Evolutionary conservation across 768 basidiomycete genomes (phyloP).

Genomic region (Suillus americanus): DNA sequence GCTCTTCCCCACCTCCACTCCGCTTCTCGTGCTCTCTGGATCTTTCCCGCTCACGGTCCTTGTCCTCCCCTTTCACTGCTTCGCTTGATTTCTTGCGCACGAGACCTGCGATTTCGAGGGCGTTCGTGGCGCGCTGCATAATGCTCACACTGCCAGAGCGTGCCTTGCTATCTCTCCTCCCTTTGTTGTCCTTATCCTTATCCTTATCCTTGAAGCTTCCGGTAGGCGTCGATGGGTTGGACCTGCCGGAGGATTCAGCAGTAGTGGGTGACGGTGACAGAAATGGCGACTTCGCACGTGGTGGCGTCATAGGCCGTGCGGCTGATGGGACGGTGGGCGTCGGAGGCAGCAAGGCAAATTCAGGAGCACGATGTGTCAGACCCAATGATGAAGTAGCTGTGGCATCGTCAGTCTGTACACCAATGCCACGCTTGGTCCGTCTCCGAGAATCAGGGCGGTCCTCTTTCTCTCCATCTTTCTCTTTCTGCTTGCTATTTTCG

Average conservation of each 20-base stretch:
- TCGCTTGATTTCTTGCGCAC: constrained; percentile 83
- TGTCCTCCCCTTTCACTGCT: constrained; percentile 64
- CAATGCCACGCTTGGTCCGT: constrained; percentile 26
- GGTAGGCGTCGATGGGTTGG: constrained; percentile 70
- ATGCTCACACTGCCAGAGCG: constrained; percentile 92
- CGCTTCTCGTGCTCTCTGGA: constrained; percentile 45
- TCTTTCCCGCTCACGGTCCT: constrained; percentile 39
- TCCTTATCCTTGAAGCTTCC: constrained; percentile 59
- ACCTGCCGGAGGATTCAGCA: constrained; percentile 50
- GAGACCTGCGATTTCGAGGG: constrained; percentile 80
- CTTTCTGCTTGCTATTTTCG: constrained; percentile 20
- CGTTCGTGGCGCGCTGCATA: constrained; percentile 93
- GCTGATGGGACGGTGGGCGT: constrained; percentile 58
- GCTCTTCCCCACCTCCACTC: constrained; percentile 48
- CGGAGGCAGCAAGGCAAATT: constrained; percentile 73
- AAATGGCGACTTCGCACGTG: constrained; percentile 50
- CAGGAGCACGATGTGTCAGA: constrained; percentile 47
- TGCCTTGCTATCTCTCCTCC: constrained; percentile 55
- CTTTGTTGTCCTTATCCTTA: constrained; percentile 51
- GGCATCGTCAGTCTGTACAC: constrained; percentile 48
- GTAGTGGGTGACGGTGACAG: constrained; percentile 56
- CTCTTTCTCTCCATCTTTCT: constrained; percentile 29
- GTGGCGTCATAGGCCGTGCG: constrained; percentile 49
- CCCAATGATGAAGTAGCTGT: constrained; percentile 24
- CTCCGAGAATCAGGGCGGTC: constrained; percentile 21